Conservation (phyloP, 257 asterid species). For the Solanum phureja region DNA sequence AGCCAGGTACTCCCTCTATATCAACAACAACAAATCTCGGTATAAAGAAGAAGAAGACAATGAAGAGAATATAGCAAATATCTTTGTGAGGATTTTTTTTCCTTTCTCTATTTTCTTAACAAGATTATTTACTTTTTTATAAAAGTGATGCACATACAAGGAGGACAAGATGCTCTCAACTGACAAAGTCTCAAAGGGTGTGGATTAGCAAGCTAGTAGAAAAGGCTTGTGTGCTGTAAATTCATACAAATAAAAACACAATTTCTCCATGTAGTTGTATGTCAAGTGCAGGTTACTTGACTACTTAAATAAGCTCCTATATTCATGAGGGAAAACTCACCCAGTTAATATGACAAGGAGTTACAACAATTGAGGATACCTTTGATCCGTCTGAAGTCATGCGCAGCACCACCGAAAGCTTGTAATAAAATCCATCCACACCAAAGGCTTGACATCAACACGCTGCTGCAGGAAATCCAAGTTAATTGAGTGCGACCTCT, state of each 20-base stretch:
- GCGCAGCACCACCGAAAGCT: slow-evolving; percentile 79
- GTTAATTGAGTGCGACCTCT: background rate
- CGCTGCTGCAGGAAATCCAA: slow-evolving; percentile 60
- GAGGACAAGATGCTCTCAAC: too few species aligned
- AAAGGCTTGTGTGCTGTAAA: background rate
- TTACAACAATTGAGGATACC: slow-evolving; percentile 28
- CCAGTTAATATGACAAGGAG: background rate
- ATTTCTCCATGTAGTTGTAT: background rate
- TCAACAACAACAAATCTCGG: too few species aligned
- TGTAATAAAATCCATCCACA: too few species aligned
- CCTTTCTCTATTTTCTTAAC: too few species aligned
- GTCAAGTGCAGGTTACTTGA: background rate
- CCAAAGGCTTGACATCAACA: background rate
- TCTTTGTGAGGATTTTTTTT: too few species aligned
- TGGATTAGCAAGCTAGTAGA: background rate
- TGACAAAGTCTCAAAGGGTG: background rate
- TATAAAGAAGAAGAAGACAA: too few species aligned
- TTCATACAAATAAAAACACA: background rate
- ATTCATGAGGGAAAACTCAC: background rate
- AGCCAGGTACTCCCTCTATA: too few species aligned
- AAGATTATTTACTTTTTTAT: too few species aligned
- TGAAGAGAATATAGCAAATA: too few species aligned
- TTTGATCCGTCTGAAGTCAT: slow-evolving; percentile 99
- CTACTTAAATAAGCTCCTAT: background rate
- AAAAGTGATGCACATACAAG: too few species aligned